Base-by-base conservation (phyloP, 2,329 filamentous ascomycete species). In the Trichophyton mentagrophytes region DNA sequence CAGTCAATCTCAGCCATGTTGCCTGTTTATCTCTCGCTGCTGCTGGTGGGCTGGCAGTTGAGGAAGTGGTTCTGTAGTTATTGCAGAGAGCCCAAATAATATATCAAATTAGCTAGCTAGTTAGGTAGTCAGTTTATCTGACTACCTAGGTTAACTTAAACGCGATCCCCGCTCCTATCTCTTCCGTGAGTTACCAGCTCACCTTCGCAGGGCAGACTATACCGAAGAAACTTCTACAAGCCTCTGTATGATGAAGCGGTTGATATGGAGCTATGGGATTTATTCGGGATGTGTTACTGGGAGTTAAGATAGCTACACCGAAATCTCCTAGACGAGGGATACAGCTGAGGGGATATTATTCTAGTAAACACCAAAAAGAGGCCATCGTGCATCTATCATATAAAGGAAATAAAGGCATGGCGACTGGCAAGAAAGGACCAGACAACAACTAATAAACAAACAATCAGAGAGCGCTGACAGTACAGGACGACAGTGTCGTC, bases 1-100 rank as follows among this genome's bases (percentile, higher is more conserved):
- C 20, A 30, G 9, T 61, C 59, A 22, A 58, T 61, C 13, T 57
- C 22, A 6, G 27, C 59, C 59, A 61, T 61, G 9, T 15, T 57
- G 59, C 3, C 22, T 47, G 17, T 51, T 42, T 42, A 17, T 42
- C 15, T 15, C 38, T 42, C 4, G n/a, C 9, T 5, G n/a, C 3
- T 2, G 15, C 0, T n/a, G n/a, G 13, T n/a, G 15, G n/a, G 3
- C 40, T 20, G n/a, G 4, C n/a, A 5, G 15, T 20, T 44, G n/a
- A 15, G 4, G n/a, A 6, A 44, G 33, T 13, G 33, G 9, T 13
- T 38, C 0, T 38, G 9, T 38, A 4, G 33, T 3, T 38, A 13
- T 38, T 3, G 27, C 27, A 30, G 27, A 7, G 27, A 7, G 27
- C 1, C 27, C 27, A 8, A 7, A 7, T 30, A 30, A 36, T 38